Base-by-base conservation (phyloP, 169 alveolate genomes). In the Plasmodium gaboni region DNA sequence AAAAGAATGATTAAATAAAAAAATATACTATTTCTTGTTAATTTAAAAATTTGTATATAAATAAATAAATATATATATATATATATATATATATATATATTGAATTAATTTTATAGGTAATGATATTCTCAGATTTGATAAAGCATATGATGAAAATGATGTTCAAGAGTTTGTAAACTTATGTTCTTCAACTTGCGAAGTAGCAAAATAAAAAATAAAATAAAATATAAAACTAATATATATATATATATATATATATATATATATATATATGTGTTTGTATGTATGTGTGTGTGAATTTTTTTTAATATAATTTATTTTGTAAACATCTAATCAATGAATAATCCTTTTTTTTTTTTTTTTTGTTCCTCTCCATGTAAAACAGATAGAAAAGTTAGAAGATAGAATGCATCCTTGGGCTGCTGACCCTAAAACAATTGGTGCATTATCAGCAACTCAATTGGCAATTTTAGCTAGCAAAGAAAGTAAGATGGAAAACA, bases 331-430 rank as follows among this genome's bases (percentile, higher is more conserved):
- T 32, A 32, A 32, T 32, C 44, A 32, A 32, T 32, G 44, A 32
- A 32, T 32, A 32, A 32, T 32, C 8, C 5, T 28, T 2, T 28
- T 28, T 32, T 32, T 32, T 32, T 32, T 5, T 32, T 32, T 32
- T 32, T 32, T 32, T 32, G 44, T 32, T 32, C 44, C 44, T 32
- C 9, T 32, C 44, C 44, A 32, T 38, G 50, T 13, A 53, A 48
- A 61, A 26, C 88, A 96, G 96, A 96, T 96, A 32, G 96, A 94
- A 86, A 94, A 95, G 73, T 73, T 96, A 59, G 98, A 96, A 73
- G 96, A 92, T 72, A 94, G 95, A 50, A 88, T 97, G 95, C 99
- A 97, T 83, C 98, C 99, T 6, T 97, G 99, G 99, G 99, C 99
- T 2, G 98, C 96, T 6, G 97, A 96, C 74, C 99, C 99, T 19